Percentiles rank a stretch among this genome's conserved stretches.
These are phyloP conservation scores for Gynochthodes officinalis DNA, from an alignment of 257 asterid species.

Conservation along the genomic window DNA sequence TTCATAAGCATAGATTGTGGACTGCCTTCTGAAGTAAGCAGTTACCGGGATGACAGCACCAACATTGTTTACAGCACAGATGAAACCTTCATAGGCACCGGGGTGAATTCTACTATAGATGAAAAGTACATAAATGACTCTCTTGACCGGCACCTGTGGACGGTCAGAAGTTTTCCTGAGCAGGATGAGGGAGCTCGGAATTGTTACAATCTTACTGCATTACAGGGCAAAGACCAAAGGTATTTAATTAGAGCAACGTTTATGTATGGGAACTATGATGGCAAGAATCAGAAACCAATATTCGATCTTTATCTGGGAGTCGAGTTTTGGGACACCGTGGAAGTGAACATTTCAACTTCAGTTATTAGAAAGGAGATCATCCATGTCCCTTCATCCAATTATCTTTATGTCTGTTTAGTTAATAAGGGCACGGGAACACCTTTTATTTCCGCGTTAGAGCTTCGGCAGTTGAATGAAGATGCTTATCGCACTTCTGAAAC, in stretches of 20 bases:
- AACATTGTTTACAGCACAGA: slow-evolving; percentile 27
- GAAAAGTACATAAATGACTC: not conserved
- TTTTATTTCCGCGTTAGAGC: slow-evolving; percentile 32
- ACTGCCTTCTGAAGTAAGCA: not conserved
- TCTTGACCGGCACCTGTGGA: not conserved
- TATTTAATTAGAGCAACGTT: slow-evolving; percentile 31
- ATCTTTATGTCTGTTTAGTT: slow-evolving; percentile 33
- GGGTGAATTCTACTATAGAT: slow-evolving; percentile 14
- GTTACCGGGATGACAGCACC: slow-evolving; percentile 9
- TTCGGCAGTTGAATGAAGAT: slow-evolving; percentile 13
- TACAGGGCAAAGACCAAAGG: slow-evolving; percentile 9
- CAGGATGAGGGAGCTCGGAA: slow-evolving; percentile 18
- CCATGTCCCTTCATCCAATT: slow-evolving; percentile 27
- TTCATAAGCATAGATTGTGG: slow-evolving; percentile 50
- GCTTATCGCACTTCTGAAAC: slow-evolving; percentile 1
- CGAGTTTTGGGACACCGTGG: slow-evolving; percentile 26
- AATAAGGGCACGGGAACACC: slow-evolving; percentile 31
- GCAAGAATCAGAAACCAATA: slow-evolving; percentile 17
- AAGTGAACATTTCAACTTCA: not conserved
- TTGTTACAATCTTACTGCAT: slow-evolving; percentile 23
- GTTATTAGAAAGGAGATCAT: slow-evolving; percentile 18
- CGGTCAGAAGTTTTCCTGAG: slow-evolving; percentile 36
- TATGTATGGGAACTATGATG: slow-evolving; percentile 35
- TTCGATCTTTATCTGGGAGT: slow-evolving; percentile 44
- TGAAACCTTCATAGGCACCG: slow-evolving; percentile 14